Base-by-base conservation (phyloP, 176 grass and related monocot species). In the Musa beccarii region DNA sequence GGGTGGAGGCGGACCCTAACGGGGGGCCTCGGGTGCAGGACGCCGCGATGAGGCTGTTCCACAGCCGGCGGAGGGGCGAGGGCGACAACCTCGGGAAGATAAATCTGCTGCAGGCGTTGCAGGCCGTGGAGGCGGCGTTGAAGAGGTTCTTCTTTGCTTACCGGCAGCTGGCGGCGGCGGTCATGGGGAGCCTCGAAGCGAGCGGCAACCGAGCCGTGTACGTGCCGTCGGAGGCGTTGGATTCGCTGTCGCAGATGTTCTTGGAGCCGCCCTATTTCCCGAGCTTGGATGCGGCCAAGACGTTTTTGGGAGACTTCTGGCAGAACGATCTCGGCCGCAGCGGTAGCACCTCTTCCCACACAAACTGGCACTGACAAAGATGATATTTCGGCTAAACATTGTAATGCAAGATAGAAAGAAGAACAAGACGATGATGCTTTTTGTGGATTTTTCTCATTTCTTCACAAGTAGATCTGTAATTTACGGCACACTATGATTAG, bases 231-330 rank as follows among this genome's bases (percentile, higher is more conserved):
- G 88, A 91, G 49, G 89, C 78, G 26, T 69, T 87, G 78, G 94
- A 93, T 49, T 71, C 84, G 9, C 63, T 91, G 16, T 82, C 84
- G 1, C 94, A 98, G 68, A 84, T 98, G 94, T 89, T 98, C 82
- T 69, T 98, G 21, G 94, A 98, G 72, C 94, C 94, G 54, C 86
- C 90, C 0, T 98, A 98, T 81, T 98, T 78, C 82, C 94, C 94
- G 2, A 98, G 94, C 84, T 82, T 98, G 82, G 94, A 98, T 65
- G 94, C 94, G 11, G 94, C 94, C 11, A 98, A 93, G 69, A 88
- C 90, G 2, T 98, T 98, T 82, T 76, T 98, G 86, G 94, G 90
- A 1, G 90, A 89, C 74, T 87, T 84, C 84, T 98, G 94, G 94
- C 81, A 83, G 52, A 88, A 87, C 63, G 77, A 80, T 3, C 68